A percentile compares a stretch with the other conserved stretches of the same genome.
phyloP scores from a whole-genome alignment of 1,284 basidiomycete genomes.

The Sphaerobolus stellatus region DNA sequence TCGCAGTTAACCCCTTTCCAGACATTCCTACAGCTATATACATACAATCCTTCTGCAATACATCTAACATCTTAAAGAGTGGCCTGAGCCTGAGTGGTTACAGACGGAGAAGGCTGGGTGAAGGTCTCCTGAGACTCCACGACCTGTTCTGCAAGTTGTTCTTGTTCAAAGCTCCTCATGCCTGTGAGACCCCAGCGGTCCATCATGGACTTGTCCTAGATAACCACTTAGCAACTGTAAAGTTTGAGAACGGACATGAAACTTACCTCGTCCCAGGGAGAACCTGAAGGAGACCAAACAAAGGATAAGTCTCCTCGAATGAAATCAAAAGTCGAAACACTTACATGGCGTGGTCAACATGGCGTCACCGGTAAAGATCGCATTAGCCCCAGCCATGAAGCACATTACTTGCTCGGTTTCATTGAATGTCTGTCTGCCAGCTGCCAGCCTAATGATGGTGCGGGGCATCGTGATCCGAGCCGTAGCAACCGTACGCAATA shows the following conservation, averaged over 20 bases:
- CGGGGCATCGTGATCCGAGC: conserved; percentile 89
- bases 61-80: background rate
- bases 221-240: conserved; percentile 15
- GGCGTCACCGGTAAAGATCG: conserved; percentile 95
- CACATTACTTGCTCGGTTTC: conserved; percentile 97
- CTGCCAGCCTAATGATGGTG: conserved; percentile 94
- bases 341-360: conserved; percentile 96
- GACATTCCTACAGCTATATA: background rate
- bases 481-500: conserved; percentile 93
- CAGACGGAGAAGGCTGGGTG: background rate
- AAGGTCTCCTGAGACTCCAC: too few relatives aligned
- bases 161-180: conserved; percentile 84
- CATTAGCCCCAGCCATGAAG: conserved; percentile 98
- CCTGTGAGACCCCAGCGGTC: conserved; percentile 88
- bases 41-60: background rate
- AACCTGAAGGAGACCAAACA: conserved; percentile 45
- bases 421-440: conserved; percentile 85
- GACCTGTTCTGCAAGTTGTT: conserved; percentile 9
- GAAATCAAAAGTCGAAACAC: conserved; percentile 30
- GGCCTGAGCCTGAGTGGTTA: background rate
- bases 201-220: conserved; percentile 91
- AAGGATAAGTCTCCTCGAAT: conserved; percentile 9
- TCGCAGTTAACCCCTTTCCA: background rate
- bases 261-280: conserved; percentile 80
- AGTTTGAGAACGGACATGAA: conserved; percentile 8